These are phyloP conservation scores for Lanmaoa pseudosensibilis DNA, from an alignment of 768 basidiomycete species.

Conservation along the genomic window DNA sequence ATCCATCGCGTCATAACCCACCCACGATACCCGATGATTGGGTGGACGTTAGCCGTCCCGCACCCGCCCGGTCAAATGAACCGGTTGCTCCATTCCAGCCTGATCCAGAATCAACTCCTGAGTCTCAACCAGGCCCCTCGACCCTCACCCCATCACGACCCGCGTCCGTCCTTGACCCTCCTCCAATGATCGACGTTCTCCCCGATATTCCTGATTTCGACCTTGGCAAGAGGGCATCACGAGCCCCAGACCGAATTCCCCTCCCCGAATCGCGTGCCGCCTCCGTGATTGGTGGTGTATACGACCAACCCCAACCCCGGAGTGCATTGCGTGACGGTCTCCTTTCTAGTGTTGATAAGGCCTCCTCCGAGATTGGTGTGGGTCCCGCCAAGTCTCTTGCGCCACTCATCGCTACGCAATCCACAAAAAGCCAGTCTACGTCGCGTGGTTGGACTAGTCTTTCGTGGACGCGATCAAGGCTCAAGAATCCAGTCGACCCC, in stretches of 20 bases:
- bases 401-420: constrained; percentile 2
- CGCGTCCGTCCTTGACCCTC: constrained; percentile 10
- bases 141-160: constrained; percentile 12
- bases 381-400: constrained; percentile 8
- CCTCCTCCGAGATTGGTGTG: constrained; percentile 26
- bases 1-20: constrained; percentile 19
- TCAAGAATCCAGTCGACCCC: background rate
- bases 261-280: constrained; percentile 33
- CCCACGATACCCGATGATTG: constrained; percentile 31
- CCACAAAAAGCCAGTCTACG: background rate
- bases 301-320: constrained; percentile 24
- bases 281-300: constrained; percentile 30
- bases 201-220: constrained; percentile 23
- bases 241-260: constrained; percentile 21
- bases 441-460: constrained; percentile 5
- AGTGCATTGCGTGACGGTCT: constrained; percentile 10
- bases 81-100: constrained; percentile 3
- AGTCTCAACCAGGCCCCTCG: constrained; percentile 1
- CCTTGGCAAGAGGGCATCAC: background rate
- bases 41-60: constrained; percentile 24
- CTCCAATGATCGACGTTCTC: constrained; percentile 10
- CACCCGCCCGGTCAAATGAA: constrained; percentile 5
- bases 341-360: constrained; percentile 17
- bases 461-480: constrained; percentile 4
- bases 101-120: constrained; percentile 5